Evolutionary conservation across 768 basidiomycete genomes (phyloP), one percentile per base, ranked within the genome.

Genomic region (Termitomyces sp.): DNA sequence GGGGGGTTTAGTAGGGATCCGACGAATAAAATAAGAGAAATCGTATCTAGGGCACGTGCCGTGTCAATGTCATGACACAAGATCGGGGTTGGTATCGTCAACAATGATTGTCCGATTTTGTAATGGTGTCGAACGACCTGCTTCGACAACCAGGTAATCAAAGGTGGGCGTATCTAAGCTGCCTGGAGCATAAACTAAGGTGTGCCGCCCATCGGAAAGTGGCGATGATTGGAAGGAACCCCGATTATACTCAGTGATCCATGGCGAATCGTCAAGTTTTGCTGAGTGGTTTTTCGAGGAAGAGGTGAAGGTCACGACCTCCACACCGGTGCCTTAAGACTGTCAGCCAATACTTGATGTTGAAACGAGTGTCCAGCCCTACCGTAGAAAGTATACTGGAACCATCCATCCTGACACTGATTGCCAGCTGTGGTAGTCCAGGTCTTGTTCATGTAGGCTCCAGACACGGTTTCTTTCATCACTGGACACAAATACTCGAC

Each of bases 301-400:
- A 8, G 69, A 60, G 29, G 68, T 57, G 18, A 70, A 63, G 24
- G 67, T 65, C 39, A 61, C 59, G 29, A 72, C 62, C 47, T 70
- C 67, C 41, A 74, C 67, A 24, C 71, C 68, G 18, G 71, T 72
- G 20, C 75, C 75, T 73, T 58, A 39, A 44, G 18, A 29, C 44
- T 12, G 24, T 58, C 42, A 55, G 48, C 39, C n/a, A 44, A 22
- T n/a, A 20, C 18, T 22, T 29, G 10, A n/a, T n/a, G 34, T 15
- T 12, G 18, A 28, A 13, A 16, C 36, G 7, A 39, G 18, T 34
- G 41, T 22, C n/a, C 26, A 20, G 29, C 51, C 68, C 39, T 56
- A 76, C 75, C 76, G 51, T 70, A 66, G 63, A 77, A 78, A n/a
- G 64, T 61, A 52, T 75, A 71, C 50, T 70, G 59, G 59, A 77